Percentiles rank a stretch among this genome's conserved stretches.
phyloP scores from a whole-genome alignment of 495 filamentous ascomycete genomes.

The Echria macrotheca region DNA sequence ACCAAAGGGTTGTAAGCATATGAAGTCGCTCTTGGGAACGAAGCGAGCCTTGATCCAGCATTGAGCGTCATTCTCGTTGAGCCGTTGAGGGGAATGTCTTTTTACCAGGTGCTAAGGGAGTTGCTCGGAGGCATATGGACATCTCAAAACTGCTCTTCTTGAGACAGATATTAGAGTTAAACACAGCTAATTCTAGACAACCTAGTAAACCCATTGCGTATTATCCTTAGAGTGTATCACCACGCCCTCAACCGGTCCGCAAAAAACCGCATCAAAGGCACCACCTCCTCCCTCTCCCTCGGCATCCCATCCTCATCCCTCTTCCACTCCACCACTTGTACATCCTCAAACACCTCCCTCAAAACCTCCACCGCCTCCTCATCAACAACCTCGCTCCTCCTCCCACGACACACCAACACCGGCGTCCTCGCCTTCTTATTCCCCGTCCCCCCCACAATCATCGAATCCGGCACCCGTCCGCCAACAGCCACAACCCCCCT shows the following conservation, averaged over 20 bases:
- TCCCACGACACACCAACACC: constrained; percentile 65
- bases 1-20: too few species aligned
- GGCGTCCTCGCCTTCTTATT: constrained; percentile 65
- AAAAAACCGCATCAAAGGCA: constrained; percentile 92
- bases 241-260: constrained; percentile 55
- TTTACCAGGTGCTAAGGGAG: too few species aligned
- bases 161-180: too few species aligned
- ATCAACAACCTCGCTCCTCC: constrained; percentile 57
- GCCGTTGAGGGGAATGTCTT: too few species aligned
- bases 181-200: too few species aligned
- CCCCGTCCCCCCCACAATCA: constrained; percentile 32
- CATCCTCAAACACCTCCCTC: constrained; percentile 62
- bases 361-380: constrained; percentile 56
- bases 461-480: constrained; percentile 57
- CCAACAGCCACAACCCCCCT: constrained; percentile 76
- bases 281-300: constrained; percentile 73
- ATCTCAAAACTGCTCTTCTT: too few species aligned
- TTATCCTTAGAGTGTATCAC: neutral
- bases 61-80: too few species aligned
- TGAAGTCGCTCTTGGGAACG: too few species aligned
- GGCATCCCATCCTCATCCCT: constrained; percentile 80
- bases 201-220: too few species aligned
- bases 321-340: constrained; percentile 70
- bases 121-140: too few species aligned
- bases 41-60: too few species aligned